Evolutionary conservation across 2,329 filamentous ascomycete genomes (phyloP), one percentile per base, ranked within the genome.

Genomic region (Fusarium sp.): DNA sequence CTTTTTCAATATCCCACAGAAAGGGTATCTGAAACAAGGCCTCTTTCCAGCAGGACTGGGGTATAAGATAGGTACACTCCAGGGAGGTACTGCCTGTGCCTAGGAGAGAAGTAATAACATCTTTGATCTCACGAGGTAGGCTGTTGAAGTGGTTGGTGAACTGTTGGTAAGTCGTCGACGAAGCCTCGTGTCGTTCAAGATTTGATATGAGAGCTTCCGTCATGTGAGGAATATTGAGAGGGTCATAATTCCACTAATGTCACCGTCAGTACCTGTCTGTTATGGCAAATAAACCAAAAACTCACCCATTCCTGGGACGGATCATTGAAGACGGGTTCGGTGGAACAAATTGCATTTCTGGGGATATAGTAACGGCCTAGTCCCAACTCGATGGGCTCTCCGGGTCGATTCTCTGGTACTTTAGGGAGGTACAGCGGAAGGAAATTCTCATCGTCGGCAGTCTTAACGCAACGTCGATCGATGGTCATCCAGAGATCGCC

Each of bases 331-430:
- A 10, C 34, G 9, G 34, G 34, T 8, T 36, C 34, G 34, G 34
- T 13, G 13, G 36, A 53, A 53, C 13, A 31, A 34, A 39, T 15
- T 11, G 50, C 50, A 23, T 41, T 18, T 9, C n/a, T 23, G 37
- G 50, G 50, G 39, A 53, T 53, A n/a, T 53, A 53, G 31, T 53
- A 53, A 34, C 50, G 50, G 31, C 50, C 16, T 18, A 39, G 31
- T 18, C 50, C 50, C 27, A 53, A 18, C 27, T 53, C 39, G 31
- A 53, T 40, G 9, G 50, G 31, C n/a, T 53, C 31, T 53, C 50
- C 50, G 15, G 10, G 36, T 4, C 18, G 50, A 40, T 27, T 53
- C 37, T 53, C 50, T 40, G 50, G 50, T 9, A 53, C 11, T 11
- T 39, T 53, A 18, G 50, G 50, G 50, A 53, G 50, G 46, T 50